These are phyloP conservation scores for Ceratobasidium sp. DNA, from an alignment of 1,284 basidiomycete species.

Conservation along the genomic window DNA sequence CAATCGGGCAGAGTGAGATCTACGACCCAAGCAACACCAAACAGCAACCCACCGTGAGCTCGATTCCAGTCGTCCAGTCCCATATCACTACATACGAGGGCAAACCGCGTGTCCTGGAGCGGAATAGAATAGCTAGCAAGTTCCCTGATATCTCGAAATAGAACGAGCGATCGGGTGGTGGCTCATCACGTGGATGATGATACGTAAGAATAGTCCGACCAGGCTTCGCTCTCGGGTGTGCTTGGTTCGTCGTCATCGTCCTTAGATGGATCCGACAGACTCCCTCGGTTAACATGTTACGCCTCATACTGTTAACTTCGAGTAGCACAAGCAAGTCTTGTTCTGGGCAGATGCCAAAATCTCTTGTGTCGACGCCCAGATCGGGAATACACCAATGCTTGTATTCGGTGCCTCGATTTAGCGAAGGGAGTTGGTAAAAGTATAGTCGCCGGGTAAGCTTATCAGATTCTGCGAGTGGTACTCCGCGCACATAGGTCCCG, in stretches of 20 bases:
- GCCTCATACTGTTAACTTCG: background rate
- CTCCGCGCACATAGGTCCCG: constrained; percentile 7
- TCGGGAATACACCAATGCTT: background rate
- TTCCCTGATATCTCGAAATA: constrained; percentile 13
- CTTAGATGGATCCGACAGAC: constrained; percentile 7
- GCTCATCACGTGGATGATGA: background rate
- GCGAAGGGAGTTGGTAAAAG: constrained; percentile 18
- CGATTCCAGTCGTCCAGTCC: constrained; percentile 19
- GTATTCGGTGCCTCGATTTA: background rate
- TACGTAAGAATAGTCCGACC: background rate
- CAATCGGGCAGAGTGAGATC: background rate
- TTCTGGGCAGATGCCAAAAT: constrained; percentile 5
- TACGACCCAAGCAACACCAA: background rate
- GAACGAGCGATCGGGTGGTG: constrained; percentile 9
- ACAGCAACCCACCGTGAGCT: constrained; percentile 5
- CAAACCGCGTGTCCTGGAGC: background rate
- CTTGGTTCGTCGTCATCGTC: background rate
- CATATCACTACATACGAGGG: constrained; percentile 18
- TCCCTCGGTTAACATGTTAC: background rate
- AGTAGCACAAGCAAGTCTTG: constrained; percentile 23
- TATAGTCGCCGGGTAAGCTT: background rate
- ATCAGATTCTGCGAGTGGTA: background rate
- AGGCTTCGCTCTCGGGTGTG: constrained; percentile 1
- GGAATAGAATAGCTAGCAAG: constrained; percentile 13
- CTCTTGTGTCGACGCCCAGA: background rate